Evolutionary conservation across 495 filamentous ascomycete genomes (phyloP), one percentile per base, ranked within the genome.

Genomic region (Hapsidospora chrysogenum): DNA sequence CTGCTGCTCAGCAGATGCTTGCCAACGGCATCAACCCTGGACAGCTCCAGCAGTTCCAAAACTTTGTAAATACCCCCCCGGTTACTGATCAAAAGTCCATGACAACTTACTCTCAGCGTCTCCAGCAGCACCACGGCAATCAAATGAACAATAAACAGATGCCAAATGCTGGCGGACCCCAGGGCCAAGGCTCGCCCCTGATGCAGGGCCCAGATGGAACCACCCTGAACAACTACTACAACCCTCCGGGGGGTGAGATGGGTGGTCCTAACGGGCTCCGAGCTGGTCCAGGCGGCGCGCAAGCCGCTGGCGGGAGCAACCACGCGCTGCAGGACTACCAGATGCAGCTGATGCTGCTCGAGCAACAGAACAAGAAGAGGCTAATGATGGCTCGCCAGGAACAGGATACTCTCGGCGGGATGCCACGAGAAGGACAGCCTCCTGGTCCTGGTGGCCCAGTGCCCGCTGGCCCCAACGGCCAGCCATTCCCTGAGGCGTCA

Each of bases 241-340:
- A 69, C 41, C 21, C 21, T 11, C 23, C 23, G 6, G 56, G 65
- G 36, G 44, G 47, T 17, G 61, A 65, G 23, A 57, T 65, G 44
- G 54, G 45, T 10, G 45, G 41, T n/a, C 51, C 60, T 13, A 67
- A 57, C 40, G 70, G 67, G 31, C 70, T 83, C 57, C 54, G 68
- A 54, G 60, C 65, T 46, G 23, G 33, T 17, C 64, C 59, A 47
- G 67, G 48, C 31, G 70, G 67, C 40, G 61, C 65, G 50, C 58
- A 56, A 44, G 21, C 33, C 9, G 50, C 51, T 9, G 63, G 61
- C 35, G 68, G 72, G 33, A 84, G 84, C 51, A 94, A 89, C 48
- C 86, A 94, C 54, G 92, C 92, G 25, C 65, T 97, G 36, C 87
- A 95, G 52, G 92, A 96, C 53, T 96, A 97, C 56, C 89, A 97